Conservation (phyloP, 1,284 basidiomycete species). For the Ceratobasidium sp. region DNA sequence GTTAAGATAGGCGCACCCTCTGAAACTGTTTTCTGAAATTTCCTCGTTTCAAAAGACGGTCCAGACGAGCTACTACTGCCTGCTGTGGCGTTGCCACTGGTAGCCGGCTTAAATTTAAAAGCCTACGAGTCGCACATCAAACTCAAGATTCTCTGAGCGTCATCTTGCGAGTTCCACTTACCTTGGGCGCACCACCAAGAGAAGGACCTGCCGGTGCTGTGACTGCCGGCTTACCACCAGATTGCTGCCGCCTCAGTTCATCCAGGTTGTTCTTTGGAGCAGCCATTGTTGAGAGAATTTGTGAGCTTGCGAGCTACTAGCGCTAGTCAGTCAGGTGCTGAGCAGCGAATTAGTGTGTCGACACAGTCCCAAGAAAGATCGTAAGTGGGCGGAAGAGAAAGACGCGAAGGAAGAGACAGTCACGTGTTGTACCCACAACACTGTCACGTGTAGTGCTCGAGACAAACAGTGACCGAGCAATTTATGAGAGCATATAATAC, state of each 20-base stretch:
- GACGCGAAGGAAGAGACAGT: neutral
- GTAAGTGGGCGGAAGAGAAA: neutral
- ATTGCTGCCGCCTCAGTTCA: conserved; percentile 23
- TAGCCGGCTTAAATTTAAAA: conserved; percentile 32
- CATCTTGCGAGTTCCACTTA: too few relatives aligned
- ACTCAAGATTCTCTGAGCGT: too few relatives aligned
- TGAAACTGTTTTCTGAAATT: conserved; percentile 21
- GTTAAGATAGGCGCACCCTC: conserved; percentile 1
- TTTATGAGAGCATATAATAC: neutral
- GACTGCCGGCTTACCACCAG: conserved; percentile 11
- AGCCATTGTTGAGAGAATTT: conserved; percentile 10
- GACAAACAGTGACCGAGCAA: conserved; percentile 9
- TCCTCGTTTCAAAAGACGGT: neutral
- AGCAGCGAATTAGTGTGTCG: too few relatives aligned
- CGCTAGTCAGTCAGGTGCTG: neutral
- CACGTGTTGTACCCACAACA: conserved; percentile 2
- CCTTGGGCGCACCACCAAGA: conserved; percentile 9
- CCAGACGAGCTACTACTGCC: neutral
- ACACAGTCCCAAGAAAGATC: too few relatives aligned
- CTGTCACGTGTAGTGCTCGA: conserved; percentile 23
- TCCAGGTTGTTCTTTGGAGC: conserved; percentile 33
- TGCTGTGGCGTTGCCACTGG: conserved; percentile 3
- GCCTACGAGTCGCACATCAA: neutral
- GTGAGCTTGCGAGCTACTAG: neutral
- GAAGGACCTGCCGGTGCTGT: conserved; percentile 5